Conservation (phyloP, 768 basidiomycete species). For the Dioszegia crocea region DNA sequence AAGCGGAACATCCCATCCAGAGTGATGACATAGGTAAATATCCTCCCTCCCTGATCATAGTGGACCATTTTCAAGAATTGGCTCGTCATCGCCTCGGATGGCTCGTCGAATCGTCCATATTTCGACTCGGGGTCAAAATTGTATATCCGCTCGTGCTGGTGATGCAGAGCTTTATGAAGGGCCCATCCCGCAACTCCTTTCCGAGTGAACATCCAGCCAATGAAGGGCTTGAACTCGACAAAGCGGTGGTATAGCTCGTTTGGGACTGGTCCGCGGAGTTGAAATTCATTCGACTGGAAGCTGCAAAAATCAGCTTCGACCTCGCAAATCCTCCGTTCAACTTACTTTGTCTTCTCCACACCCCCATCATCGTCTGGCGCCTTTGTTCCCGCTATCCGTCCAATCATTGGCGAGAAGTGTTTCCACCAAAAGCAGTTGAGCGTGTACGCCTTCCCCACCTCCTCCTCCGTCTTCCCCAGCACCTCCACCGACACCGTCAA, state of each 20-base stretch:
- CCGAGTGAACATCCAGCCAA: slow-evolving; percentile 52
- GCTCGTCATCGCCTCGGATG: slow-evolving; percentile 29
- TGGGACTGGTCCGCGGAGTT: slow-evolving; percentile 54
- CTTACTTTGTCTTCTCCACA: slow-evolving; percentile 33
- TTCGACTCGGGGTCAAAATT: slow-evolving; percentile 51
- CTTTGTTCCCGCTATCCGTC: slow-evolving; percentile 46
- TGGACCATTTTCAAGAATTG: slow-evolving; percentile 54
- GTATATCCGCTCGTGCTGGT: slow-evolving; percentile 53
- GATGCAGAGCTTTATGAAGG: slow-evolving; percentile 52
- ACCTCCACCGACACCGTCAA: slow-evolving; percentile 44
- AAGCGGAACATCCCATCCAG: slow-evolving; percentile 71
- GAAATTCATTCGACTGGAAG: slow-evolving; percentile 55
- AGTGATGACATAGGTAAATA: slow-evolving; percentile 81
- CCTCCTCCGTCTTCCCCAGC: slow-evolving; percentile 43
- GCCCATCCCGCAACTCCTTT: slow-evolving; percentile 51
- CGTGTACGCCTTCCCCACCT: slow-evolving; percentile 51
- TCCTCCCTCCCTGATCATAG: slow-evolving; percentile 52
- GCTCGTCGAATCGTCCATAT: slow-evolving; percentile 47
- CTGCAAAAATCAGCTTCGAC: slow-evolving; percentile 32
- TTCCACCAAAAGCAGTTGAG: slow-evolving; percentile 51
- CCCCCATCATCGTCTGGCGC: slow-evolving; percentile 30
- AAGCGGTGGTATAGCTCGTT: slow-evolving; percentile 49
- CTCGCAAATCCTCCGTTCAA: neutral
- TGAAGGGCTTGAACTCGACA: slow-evolving; percentile 53
- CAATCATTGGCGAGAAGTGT: slow-evolving; percentile 54